A percentile compares a stretch with the other conserved stretches of the same genome.
These are phyloP conservation scores for Calamus simplicifolius DNA, from an alignment of 176 grass and related monocot species.

Conservation along the genomic window DNA sequence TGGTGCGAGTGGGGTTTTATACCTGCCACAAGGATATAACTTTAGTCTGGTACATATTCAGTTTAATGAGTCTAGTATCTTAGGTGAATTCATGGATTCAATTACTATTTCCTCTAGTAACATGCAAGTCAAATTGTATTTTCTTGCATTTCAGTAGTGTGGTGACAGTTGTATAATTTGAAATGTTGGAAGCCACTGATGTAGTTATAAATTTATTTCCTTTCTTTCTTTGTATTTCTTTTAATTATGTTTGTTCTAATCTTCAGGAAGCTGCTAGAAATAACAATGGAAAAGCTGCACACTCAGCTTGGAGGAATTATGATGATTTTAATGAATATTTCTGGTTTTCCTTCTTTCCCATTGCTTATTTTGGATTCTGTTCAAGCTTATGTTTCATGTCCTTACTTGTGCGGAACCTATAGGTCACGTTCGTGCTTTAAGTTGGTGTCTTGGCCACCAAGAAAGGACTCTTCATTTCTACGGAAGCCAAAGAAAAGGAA, in stretches of 20 bases:
- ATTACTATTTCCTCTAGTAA: no score
- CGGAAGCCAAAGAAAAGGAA: slow-evolving; percentile 62
- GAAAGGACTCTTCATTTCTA: slow-evolving; percentile 57
- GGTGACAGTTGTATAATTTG: no score
- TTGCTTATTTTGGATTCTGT: slow-evolving; percentile 12
- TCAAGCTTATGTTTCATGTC: slow-evolving; percentile 4
- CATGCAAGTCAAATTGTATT: no score
- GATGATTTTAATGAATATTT: slow-evolving; percentile 99
- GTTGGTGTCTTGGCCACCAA: slow-evolving; percentile 64
- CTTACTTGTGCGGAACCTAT: slow-evolving; percentile 21
- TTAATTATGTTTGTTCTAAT: slow-evolving; percentile 21
- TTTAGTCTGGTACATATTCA: no score
- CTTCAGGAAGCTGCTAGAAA: slow-evolving; percentile 72
- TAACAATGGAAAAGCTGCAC: slow-evolving; percentile 68
- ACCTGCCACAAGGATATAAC: no score
- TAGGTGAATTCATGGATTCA: no score
- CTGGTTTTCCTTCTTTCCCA: slow-evolving; percentile 39
- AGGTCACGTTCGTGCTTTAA: slow-evolving; percentile 76
- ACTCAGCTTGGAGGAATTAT: slow-evolving; percentile 94
- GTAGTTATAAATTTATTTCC: background rate
- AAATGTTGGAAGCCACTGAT: background rate
- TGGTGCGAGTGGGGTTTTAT: no score
- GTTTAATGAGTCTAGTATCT: no score
- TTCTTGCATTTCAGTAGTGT: no score
- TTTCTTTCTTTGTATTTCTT: slow-evolving; percentile 2